A percentile compares a stretch with the other conserved stretches of the same genome.
Evolutionary conservation across 352 stramenopile species (phyloP).

Genomic region (Phytophthora pluvialis): DNA sequence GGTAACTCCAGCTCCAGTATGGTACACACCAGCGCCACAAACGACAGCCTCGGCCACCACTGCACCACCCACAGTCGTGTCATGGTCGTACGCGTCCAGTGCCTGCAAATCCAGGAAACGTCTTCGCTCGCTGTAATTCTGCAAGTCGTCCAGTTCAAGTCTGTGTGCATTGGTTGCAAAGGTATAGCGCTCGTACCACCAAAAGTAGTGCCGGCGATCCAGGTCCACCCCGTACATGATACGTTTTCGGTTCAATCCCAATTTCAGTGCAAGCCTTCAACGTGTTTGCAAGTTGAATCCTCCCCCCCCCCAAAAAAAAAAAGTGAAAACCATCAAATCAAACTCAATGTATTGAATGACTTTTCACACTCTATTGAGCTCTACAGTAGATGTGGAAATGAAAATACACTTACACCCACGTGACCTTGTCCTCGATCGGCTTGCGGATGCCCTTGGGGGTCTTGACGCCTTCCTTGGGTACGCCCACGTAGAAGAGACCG

Average conservation of each 20-base stretch:
- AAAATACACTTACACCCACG: constrained; percentile 37
- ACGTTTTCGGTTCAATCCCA: not conserved
- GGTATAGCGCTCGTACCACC: not conserved
- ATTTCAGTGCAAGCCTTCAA: no score
- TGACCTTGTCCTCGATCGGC: constrained; percentile 81
- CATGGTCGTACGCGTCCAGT: constrained; percentile 3
- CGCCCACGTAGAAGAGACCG: constrained; percentile 86
- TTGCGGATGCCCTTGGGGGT: constrained; percentile 64
- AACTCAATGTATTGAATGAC: constrained; percentile 5
- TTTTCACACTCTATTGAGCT: constrained; percentile 11
- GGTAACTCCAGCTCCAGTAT: constrained; percentile 8
- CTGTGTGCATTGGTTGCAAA: constrained; percentile 4
- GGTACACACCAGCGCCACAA: constrained; percentile 9
- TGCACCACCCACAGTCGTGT: not conserved
- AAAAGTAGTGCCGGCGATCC: not conserved
- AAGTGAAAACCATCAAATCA: not conserved
- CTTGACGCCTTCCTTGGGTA: constrained; percentile 54
- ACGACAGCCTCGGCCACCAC: constrained; percentile 2
- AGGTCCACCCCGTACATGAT: not conserved
- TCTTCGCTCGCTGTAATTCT: constrained; percentile 16
- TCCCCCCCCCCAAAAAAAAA: no score
- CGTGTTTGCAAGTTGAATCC: no score
- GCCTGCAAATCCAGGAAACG: constrained; percentile 21
- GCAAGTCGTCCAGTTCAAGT: constrained; percentile 5
- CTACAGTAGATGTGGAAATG: constrained; percentile 9